Evolutionary conservation across 2,329 filamentous ascomycete species (phyloP), one percentile per base, ranked within the genome.

Genomic region (Pestalotiopsis sp.): DNA sequence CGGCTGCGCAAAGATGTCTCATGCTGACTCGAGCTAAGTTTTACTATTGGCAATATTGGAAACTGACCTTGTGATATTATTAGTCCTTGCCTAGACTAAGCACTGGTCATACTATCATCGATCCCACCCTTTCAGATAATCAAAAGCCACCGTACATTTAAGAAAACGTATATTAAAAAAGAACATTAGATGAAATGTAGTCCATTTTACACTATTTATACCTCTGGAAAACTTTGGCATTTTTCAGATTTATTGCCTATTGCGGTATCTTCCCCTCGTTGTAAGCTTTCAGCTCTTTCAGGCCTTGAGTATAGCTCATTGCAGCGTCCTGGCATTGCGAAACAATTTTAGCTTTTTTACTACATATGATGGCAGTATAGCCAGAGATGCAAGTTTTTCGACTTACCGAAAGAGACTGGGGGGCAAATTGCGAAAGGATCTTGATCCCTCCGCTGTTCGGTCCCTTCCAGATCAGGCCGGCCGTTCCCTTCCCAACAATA

Each of bases 391-490:
- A 25, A 57, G 23, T 57, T 57, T 57, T n/a, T 20, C 4, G 20
- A 60, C 57, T 60, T 60, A 60, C 57, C 20, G 57, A 6, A 25
- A 60, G 57, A 17, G 57, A 60, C 25, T 60, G 57, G 25, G 57
- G 57, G 25, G 57, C 57, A 31, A 60, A 60, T 14, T 60, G 57
- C 25, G 57, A 25, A 25, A 60, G 57, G 20, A 59, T 14, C 57
- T 67, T 69, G n/a, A 71, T 68, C 3, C 56, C 27, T 13, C 72
- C 69, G 6, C 71, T 67, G 41, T 74, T 68, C 1, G 71, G 69
- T 6, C 72, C 72, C 58, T 66, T 69, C 69, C 68, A 74, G 52
- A 71, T 39, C 49, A 72, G 14, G 2, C 70, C 70, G 41, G 59
- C 52, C 23, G 67, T 68, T 9, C 68, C 66, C 3, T 59, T 27